Percentiles rank a stretch among this genome's conserved stretches.
Conservation (phyloP, 2,329 filamentous ascomycete species). For the Fusarium protoensiforme region DNA sequence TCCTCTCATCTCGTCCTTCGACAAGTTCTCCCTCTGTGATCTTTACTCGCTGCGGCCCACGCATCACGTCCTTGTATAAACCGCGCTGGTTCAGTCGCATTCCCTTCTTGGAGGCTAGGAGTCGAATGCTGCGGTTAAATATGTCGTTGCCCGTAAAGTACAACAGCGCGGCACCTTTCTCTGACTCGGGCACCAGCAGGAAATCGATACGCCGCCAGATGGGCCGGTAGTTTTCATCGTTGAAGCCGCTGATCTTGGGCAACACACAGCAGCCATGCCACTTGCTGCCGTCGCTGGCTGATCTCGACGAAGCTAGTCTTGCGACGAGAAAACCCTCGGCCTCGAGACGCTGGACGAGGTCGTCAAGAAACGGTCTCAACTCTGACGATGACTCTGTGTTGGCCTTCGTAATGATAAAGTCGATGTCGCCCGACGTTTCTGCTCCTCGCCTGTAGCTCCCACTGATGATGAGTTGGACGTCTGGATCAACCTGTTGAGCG, state of each 20-base stretch:
- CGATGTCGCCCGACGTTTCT: conserved; percentile 80
- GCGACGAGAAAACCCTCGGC: conserved; percentile 74
- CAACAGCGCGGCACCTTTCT: conserved; percentile 87
- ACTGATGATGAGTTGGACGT: conserved; percentile 77
- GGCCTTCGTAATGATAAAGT: conserved; percentile 82
- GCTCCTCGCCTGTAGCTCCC: conserved; percentile 89
- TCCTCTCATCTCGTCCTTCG: conserved; percentile 79
- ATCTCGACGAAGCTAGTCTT: conserved; percentile 68
- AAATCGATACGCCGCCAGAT: conserved; percentile 88
- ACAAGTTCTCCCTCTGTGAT: conserved; percentile 75
- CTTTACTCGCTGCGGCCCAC: conserved; percentile 67
- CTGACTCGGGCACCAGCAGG: conserved; percentile 80
- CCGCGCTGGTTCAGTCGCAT: conserved; percentile 90
- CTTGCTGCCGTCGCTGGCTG: conserved; percentile 72
- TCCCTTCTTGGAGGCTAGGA: conserved; percentile 81
- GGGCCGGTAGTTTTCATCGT: conserved; percentile 48
- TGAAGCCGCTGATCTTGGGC: conserved; percentile 55
- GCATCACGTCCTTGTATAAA: conserved; percentile 76
- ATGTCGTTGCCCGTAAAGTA: conserved; percentile 97
- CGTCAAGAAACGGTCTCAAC: conserved; percentile 70
- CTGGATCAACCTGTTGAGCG: conserved; percentile 69
- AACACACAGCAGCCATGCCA: conserved; percentile 90
- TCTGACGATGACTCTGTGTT: conserved; percentile 64
- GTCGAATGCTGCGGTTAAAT: conserved; percentile 87
- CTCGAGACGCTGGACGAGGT: conserved; percentile 72